Evolutionary conservation across 768 basidiomycete species (phyloP).

Genomic region (Pleurotus ostreatus): DNA sequence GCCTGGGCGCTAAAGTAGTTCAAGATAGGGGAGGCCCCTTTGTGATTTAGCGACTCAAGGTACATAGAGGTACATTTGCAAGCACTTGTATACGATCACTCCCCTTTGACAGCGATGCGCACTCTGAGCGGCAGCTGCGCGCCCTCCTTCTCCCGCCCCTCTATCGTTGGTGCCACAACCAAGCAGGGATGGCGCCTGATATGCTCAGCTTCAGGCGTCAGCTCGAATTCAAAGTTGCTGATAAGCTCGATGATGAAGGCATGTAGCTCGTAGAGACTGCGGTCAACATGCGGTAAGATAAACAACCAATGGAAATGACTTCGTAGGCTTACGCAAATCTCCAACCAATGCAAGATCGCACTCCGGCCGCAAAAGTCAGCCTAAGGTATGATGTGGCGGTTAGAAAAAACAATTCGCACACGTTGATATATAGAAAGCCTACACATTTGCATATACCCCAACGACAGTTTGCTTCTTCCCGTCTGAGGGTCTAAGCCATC

Average conservation of each 20-base stretch:
- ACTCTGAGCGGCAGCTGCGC: slow-evolving; percentile 35
- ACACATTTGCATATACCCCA: slow-evolving; percentile 30
- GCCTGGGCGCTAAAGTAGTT: no score
- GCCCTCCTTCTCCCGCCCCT: slow-evolving; percentile 37
- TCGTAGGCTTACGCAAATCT: slow-evolving; percentile 20
- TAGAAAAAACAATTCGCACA: neutral
- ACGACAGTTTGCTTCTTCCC: slow-evolving; percentile 23
- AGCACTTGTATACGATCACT: neutral
- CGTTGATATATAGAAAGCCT: slow-evolving; percentile 9
- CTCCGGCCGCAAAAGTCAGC: slow-evolving; percentile 21
- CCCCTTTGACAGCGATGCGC: slow-evolving; percentile 24
- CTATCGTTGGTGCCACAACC: slow-evolving; percentile 38
- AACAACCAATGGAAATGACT: neutral
- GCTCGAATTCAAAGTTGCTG: slow-evolving; percentile 47
- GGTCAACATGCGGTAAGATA: neutral
- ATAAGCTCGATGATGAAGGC: slow-evolving; percentile 53
- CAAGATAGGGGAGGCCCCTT: no score
- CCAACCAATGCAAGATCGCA: slow-evolving; percentile 24
- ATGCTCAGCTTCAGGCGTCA: slow-evolving; percentile 28
- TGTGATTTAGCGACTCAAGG: no score
- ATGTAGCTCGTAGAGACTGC: slow-evolving; percentile 47
- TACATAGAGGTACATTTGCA: no score
- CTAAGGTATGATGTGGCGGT: slow-evolving; percentile 3
- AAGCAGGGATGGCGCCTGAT: slow-evolving; percentile 35
- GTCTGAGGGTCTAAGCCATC: slow-evolving; percentile 29